Base-by-base conservation (phyloP, 192 early-diverging fungal genomes). In the Podila minutissima region DNA sequence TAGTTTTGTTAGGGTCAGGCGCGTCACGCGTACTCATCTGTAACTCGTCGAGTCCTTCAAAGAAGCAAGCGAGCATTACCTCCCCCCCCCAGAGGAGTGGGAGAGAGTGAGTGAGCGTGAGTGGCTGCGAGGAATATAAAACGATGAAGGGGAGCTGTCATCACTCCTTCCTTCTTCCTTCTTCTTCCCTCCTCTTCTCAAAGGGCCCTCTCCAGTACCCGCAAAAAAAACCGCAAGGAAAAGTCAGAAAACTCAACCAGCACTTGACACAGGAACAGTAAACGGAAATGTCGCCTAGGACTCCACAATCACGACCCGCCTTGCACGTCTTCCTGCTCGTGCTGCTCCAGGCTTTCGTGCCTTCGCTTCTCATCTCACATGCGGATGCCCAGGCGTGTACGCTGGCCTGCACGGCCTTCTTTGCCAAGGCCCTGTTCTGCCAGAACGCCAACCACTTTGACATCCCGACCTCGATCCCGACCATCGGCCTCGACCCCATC, bases 361-460 rank as follows among this genome's bases (percentile, higher is more conserved):
- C 29, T n/a, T 50, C 33, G 19, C 26, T 33, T 58, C 13, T 67
- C 55, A 22, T n/a, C 31, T 38, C 20, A 57, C 55, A 49, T 1
- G 24, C 26, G 0, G 24, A 49, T 17, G 57, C 17, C 4, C 64
- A 66, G 64, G 63, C 72, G 17, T 74, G 72, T 19, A 74, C 64
- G 24, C 1, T 74, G 4, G 50, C 55, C 35, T 67, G 53, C 33
- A 17, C 66, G 29, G 24, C n/a, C 20, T 58, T 58, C 55, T 67
- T 58, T 37, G 8, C 20, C 28, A 38, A 67, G 35, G 53, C 66
- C 32, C 7, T 58, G 5, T 22, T 59, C 31, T 79, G 77, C 50
- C 77, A 81, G 31, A 81, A 81, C 29, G 2, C 32, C n/a, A 65
- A 73, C 33, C 77, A 81, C 58, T 72, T 81, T 32, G 71, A 81